A percentile compares a stretch with the other conserved stretches of the same genome.
phyloP scores from a whole-genome alignment of 441 rosid genomes.

The Gossypium davidsonii region DNA sequence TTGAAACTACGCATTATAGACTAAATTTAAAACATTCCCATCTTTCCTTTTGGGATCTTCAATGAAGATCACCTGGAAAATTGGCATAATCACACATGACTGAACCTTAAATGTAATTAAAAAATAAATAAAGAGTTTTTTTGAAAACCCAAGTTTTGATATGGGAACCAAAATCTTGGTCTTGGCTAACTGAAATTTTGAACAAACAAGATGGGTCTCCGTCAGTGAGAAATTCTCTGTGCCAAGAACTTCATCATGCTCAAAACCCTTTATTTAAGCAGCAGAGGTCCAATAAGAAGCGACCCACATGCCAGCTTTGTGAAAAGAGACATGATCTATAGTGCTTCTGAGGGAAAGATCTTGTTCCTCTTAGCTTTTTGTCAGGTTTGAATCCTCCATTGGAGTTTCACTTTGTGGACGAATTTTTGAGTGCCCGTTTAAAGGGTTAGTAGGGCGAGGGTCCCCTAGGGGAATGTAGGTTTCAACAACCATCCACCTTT shows the following conservation, averaged over 20 bases:
- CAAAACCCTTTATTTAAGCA: slow-evolving; percentile 16
- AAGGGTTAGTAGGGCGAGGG: not conserved
- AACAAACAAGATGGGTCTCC: slow-evolving; percentile 16
- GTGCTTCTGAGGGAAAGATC: slow-evolving; percentile 30
- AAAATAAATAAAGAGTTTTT: not conserved
- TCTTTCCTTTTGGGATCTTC: slow-evolving; percentile 31
- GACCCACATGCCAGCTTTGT: slow-evolving; percentile 44
- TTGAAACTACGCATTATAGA: not conserved
- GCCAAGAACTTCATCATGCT: slow-evolving; percentile 17
- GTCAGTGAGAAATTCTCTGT: slow-evolving; percentile 29
- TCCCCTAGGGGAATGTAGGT: slow-evolving; percentile 20
- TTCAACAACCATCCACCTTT: slow-evolving; percentile 26
- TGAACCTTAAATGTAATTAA: slow-evolving; percentile 5
- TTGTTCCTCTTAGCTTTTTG: slow-evolving; percentile 40
- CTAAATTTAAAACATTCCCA: not conserved
- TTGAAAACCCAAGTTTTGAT: not conserved
- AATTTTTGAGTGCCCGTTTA: not conserved
- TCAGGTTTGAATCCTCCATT: slow-evolving; percentile 37
- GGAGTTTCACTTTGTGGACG: slow-evolving; percentile 24
- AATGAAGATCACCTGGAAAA: slow-evolving; percentile 19
- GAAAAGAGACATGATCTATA: slow-evolving; percentile 29
- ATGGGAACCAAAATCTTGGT: slow-evolving; percentile 22
- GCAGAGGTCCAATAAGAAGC: slow-evolving; percentile 33
- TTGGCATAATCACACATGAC: slow-evolving; percentile 21
- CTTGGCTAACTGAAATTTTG: slow-evolving; percentile 25